Percentiles rank a stretch among this genome's conserved stretches.
Evolutionary conservation across 2,329 filamentous ascomycete genomes (phyloP).

Genomic region (Talaromyces sp.): DNA sequence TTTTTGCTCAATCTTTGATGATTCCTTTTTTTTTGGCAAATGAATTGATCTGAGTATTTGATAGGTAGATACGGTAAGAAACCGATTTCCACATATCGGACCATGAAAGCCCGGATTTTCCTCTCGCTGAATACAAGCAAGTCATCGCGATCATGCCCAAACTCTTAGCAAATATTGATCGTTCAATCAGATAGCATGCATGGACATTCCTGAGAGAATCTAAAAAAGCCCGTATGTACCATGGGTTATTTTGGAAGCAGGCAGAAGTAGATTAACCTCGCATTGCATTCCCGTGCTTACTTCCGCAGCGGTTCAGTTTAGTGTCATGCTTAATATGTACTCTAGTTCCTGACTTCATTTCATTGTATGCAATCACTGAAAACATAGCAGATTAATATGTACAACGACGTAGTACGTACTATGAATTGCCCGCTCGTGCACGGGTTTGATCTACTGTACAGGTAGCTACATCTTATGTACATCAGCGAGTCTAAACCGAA

Average conservation of each 20-base stretch:
- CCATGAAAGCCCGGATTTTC: neutral
- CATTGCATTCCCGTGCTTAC: slow-evolving; percentile 23
- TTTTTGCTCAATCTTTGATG: neutral
- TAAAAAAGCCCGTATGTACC: neutral
- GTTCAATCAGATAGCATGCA: neutral
- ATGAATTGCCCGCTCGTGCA: neutral
- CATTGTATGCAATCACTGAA: neutral
- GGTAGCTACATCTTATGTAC: neutral
- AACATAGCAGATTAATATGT: neutral
- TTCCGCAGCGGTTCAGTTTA: slow-evolving; percentile 5
- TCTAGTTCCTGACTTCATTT: neutral
- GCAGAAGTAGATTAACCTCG: slow-evolving; percentile 22
- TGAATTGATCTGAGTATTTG: neutral
- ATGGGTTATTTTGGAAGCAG: slow-evolving; percentile 1
- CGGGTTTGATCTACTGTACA: neutral
- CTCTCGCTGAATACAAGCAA: neutral
- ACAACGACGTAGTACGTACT: neutral
- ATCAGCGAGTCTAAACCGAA: neutral
- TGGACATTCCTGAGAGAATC: neutral
- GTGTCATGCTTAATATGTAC: slow-evolving; percentile 1
- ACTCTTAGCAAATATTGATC: neutral
- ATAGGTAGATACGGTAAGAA: neutral
- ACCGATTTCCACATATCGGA: neutral
- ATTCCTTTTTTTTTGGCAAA: neutral
- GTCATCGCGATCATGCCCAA: neutral